A percentile compares a stretch with the other conserved stretches of the same genome.
Evolutionary conservation across 1,139 yeast genomes (phyloP).

Genomic region (Blastobotrys buckinghamii): DNA sequence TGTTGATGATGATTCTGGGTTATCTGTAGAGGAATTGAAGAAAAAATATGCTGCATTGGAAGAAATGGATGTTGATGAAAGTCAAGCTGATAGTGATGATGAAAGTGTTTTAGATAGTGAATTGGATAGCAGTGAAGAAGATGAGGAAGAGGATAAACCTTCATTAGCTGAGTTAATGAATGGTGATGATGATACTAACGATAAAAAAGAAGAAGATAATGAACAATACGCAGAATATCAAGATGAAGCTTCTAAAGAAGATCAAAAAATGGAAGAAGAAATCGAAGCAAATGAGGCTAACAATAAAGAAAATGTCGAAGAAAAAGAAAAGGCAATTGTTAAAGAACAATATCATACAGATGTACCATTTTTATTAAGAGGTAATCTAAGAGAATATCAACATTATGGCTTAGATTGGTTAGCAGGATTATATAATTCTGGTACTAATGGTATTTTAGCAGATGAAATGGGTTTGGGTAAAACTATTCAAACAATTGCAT

Average conservation of each 20-base stretch:
- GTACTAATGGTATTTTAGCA: constrained; percentile 94
- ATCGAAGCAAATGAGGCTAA: constrained; percentile 1
- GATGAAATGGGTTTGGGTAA: constrained; percentile 99
- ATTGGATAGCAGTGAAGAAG: constrained; percentile 26
- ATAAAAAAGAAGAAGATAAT: constrained; percentile 13
- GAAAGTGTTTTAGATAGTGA: constrained; percentile 26
- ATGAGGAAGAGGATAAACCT: constrained; percentile 17
- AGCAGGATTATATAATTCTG: constrained; percentile 85
- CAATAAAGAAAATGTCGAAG: neutral
- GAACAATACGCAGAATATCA: neutral
- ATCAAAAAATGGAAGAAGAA: neutral
- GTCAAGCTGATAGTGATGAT: constrained; percentile 17
- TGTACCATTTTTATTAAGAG: constrained; percentile 53
- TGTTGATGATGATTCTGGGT: constrained; percentile 42
- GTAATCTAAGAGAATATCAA: constrained; percentile 84
- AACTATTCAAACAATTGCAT: constrained; percentile 91
- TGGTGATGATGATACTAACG: constrained; percentile 21
- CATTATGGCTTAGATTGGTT: constrained; percentile 97
- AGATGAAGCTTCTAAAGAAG: neutral
- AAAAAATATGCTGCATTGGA: constrained; percentile 57
- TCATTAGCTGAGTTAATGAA: constrained; percentile 22
- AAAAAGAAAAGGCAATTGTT: constrained; percentile 3
- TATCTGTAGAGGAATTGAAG: constrained; percentile 61
- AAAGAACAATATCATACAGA: constrained; percentile 20
- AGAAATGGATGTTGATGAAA: constrained; percentile 20